phyloP scores from a whole-genome alignment of 169 alveolate species.

The Plasmodium adleri region DNA sequence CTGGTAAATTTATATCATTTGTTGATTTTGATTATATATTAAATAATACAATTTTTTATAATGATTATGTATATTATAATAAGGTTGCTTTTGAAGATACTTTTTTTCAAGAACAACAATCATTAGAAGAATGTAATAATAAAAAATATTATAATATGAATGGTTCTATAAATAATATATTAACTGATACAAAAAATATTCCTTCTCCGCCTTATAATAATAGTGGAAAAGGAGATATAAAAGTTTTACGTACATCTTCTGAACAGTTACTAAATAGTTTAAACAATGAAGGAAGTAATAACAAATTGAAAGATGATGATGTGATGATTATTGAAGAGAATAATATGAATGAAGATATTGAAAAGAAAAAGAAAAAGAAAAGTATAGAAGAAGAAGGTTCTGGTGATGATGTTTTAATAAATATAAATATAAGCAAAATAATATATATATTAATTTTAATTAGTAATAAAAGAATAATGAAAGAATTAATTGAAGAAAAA shows the following conservation, averaged over 20 bases:
- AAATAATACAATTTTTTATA: conserved; percentile 22
- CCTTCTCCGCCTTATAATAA: not conserved
- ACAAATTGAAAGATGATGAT: not conserved
- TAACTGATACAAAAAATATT: not conserved
- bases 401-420: conserved; percentile 40
- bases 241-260: not conserved
- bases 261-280: not conserved
- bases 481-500: conserved; percentile 21
- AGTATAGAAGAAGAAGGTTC: conserved; percentile 12
- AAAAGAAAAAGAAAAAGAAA: conserved; percentile 14
- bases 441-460: conserved; percentile 37
- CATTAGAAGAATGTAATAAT: too few species aligned
- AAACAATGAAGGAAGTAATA: not conserved
- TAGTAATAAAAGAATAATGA: conserved; percentile 34
- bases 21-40: conserved; percentile 45
- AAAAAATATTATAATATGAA: not conserved
- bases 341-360: conserved; percentile 6
- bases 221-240: not conserved
- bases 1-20: conserved; percentile 42
- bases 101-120: conserved; percentile 1
- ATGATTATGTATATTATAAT: conserved; percentile 50
- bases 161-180: not conserved
- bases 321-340: conserved; percentile 18
- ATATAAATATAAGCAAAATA: conserved; percentile 44
- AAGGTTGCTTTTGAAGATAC: conserved; percentile 30